Percentiles rank a stretch among this genome's conserved stretches.
phyloP scores from a whole-genome alignment of 768 basidiomycete genomes.

The Leccinum imitatum region DNA sequence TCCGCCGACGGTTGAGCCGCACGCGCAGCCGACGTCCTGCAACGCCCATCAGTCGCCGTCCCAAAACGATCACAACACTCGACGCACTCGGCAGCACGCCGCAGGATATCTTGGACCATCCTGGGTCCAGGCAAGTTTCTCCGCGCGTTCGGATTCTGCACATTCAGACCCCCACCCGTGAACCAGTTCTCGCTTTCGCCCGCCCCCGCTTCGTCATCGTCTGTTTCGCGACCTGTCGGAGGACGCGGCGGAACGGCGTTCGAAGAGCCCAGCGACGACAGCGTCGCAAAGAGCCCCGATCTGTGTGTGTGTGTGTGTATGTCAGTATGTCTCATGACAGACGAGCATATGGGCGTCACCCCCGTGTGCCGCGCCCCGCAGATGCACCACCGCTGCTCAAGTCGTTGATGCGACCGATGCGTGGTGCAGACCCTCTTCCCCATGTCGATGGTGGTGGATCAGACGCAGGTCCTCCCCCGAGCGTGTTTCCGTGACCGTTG shows the following conservation, averaged over 20 bases:
- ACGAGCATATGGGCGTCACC: conserved; percentile 8
- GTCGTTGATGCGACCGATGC: conserved; percentile 55
- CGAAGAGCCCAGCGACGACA: conserved; percentile 33
- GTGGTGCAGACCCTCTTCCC: conserved; percentile 40
- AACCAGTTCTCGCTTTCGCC: conserved; percentile 69
- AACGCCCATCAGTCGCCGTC: conserved; percentile 1
- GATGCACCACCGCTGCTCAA: conserved; percentile 32
- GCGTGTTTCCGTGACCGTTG: conserved; percentile 42
- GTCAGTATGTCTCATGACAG: conserved; percentile 2
- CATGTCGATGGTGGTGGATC: conserved; percentile 52
- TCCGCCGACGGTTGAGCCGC: conserved; percentile 10
- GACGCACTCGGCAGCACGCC: conserved; percentile 77
- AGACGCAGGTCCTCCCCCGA: conserved; percentile 43
- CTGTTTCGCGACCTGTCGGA: conserved; percentile 36
- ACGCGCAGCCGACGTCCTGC: conserved; percentile 23
- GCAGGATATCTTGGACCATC: conserved; percentile 69
- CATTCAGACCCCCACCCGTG: conserved; percentile 91
- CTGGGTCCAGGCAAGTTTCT: conserved; percentile 50
- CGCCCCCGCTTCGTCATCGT: conserved; percentile 44
- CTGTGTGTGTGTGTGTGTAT: conserved; percentile 1
- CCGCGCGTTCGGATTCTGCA: conserved; percentile 75
- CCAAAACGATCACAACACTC: not conserved
- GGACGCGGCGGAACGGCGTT: conserved; percentile 15
- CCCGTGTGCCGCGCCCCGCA: conserved; percentile 23
- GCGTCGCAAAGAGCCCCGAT: conserved; percentile 35